Base-by-base conservation (phyloP, 2,329 filamentous ascomycete genomes). In the Amauroascus niger region DNA sequence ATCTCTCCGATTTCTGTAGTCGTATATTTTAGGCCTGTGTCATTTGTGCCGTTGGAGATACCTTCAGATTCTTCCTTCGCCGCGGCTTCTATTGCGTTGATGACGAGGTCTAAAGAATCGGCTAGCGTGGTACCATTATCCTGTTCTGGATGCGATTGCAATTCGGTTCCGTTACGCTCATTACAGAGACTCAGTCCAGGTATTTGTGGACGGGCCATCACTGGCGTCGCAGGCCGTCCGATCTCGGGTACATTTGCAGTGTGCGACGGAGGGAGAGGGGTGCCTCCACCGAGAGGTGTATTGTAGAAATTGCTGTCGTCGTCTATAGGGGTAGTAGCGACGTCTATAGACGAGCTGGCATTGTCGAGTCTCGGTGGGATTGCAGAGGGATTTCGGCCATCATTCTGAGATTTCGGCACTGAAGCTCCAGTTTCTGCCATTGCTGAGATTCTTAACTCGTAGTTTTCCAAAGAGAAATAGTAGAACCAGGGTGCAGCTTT, bases 241-340 rank as follows among this genome's bases (percentile, higher is more conserved):
- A 18, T 28, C 4, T 54, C 45, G 8, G 37, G 16, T 24, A 18
- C n/a, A 44, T 37, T 44, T 6, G 33, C 16, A 8, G 22, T 20
- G 7, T 54, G 37, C 1, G 37, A 44, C 35, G 53, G 35, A 11
- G 18, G 54, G 20, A 63, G 57, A 2, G 67, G 66, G 0, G 65
- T 68, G 11, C 60, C 65, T 41, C 60, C 60, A 43, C 57, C 59
- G 52, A 65, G 58, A 2, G 68, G 67, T 8, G 69, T 71, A 51
- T 69, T 71, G 61, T 72, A 72, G 43, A 72, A 71, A 61, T 72
- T 68, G 55, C 68, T 72, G 48, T 63, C 68, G 61, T 69, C 65
- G 53, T 70, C 70, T 18, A 58, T 58, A 7, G 61, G 16, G 16
- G 37, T 65, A 54, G 59, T 61, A 54, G 54, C 24, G n/a, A 16